Evolutionary conservation across 2,329 filamentous ascomycete species (phyloP), one percentile per base, ranked within the genome.

Genomic region (Cladosporium austrohemisphaericum): DNA sequence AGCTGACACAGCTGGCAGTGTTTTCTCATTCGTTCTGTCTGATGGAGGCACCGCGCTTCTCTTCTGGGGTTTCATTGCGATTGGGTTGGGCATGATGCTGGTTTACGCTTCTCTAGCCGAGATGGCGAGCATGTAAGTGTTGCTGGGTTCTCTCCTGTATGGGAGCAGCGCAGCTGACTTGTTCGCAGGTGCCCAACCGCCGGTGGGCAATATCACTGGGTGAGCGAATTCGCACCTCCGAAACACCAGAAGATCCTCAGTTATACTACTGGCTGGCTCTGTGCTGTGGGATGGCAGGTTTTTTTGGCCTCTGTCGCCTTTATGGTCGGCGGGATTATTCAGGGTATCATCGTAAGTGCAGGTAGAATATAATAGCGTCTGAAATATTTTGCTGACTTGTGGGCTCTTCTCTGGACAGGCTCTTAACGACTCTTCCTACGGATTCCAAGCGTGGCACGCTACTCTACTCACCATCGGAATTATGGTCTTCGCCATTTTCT

Each of bases 331-430:
- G 44, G 44, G 11, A 47, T 47, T 31, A 70, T 74, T 4, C 70
- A 74, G 55, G 71, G 71, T 0, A 51, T 74, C 8, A 62, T 71
- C n/a, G n/a, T n/a, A n/a, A n/a, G n/a, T n/a, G n/a, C n/a, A n/a
- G n/a, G n/a, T n/a, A n/a, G n/a, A n/a, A n/a, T n/a, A n/a, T n/a
- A n/a, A n/a, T n/a, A n/a, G n/a, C n/a, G n/a, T n/a, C n/a, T n/a
- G n/a, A n/a, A n/a, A n/a, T n/a, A n/a, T n/a, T n/a, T n/a, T n/a
- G n/a, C n/a, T n/a, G n/a, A n/a, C n/a, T n/a, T n/a, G n/a, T n/a
- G n/a, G n/a, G n/a, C n/a, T n/a, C n/a, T n/a, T n/a, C n/a, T n/a
- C n/a, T n/a, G n/a, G n/a, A n/a, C n/a, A n/a, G n/a, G 63, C 71
- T n/a, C 55, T 74, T 29, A 72, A 72, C 45, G 56, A 71, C 33